Percentiles rank a stretch among this genome's conserved stretches.
phyloP scores from a whole-genome alignment of 176 grass and related monocot species.

The Lolium multiflorum region DNA sequence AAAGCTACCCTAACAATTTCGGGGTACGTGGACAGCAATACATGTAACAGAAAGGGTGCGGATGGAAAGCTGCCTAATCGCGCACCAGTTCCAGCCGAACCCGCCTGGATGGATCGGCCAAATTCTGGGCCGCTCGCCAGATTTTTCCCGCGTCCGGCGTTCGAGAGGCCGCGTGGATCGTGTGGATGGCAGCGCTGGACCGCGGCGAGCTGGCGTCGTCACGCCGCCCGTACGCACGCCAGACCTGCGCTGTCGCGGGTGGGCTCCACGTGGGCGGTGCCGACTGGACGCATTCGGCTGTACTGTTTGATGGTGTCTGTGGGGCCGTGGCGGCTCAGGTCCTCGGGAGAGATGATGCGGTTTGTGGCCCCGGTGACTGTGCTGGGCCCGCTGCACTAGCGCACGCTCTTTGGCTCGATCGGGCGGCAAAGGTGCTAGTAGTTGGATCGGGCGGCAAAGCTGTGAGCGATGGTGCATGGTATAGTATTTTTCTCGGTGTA shows the following conservation, averaged over 20 bases:
- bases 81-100: background rate
- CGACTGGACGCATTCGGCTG: conserved; percentile 26
- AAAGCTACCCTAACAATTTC: no score
- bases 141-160: background rate
- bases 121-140: background rate
- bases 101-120: background rate
- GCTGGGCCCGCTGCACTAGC: background rate
- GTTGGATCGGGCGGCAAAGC: no score
- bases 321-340: conserved; percentile 25
- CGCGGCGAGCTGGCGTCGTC: conserved; percentile 46
- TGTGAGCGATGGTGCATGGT: background rate
- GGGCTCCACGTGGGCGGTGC: conserved; percentile 29
- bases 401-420: conserved; percentile 14
- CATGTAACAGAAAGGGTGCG: background rate
- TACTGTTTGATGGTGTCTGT: background rate
- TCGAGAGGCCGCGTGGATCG: background rate
- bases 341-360: background rate
- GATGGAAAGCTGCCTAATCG: background rate
- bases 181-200: conserved; percentile 4
- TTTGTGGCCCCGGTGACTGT: background rate
- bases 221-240: conserved; percentile 24
- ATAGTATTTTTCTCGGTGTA: no score
- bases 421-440: background rate
- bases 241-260: background rate
- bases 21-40: background rate